These are phyloP conservation scores for Fusarium floridanum DNA, from an alignment of 2,329 filamentous ascomycete genomes.

Conservation along the genomic window DNA sequence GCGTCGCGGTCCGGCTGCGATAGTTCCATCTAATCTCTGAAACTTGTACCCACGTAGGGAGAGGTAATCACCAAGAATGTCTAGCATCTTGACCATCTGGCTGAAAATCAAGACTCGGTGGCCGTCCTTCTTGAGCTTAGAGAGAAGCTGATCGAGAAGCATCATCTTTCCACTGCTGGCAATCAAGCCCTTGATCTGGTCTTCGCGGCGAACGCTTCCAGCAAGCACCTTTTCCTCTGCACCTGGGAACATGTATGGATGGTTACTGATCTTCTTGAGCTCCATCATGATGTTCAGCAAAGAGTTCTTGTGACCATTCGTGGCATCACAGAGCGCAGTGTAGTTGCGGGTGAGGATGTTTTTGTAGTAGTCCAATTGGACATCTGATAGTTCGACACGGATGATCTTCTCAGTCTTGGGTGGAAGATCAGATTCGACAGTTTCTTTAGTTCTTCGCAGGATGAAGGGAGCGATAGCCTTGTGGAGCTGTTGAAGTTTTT, in stretches of 20 bases:
- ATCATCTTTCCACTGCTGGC: conserved; percentile 99
- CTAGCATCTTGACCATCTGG: conserved; percentile 99
- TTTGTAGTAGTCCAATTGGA: conserved; percentile 98
- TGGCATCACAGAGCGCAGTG: conserved; percentile 89
- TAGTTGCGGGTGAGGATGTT: conserved; percentile 98
- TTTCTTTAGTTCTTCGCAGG: conserved; percentile 94
- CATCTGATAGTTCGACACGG: conserved; percentile 94
- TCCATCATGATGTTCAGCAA: conserved; percentile 99
- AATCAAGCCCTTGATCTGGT: conserved; percentile 91
- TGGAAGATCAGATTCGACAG: conserved; percentile 94
- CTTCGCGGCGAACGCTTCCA: conserved; percentile 85
- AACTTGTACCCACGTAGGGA: conserved; percentile 94
- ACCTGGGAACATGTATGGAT: conserved; percentile 97
- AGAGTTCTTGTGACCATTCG: conserved; percentile 92
- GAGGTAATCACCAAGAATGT: conserved; percentile 95
- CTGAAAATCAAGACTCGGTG: conserved; percentile 98
- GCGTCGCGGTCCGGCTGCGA: conserved; percentile 86
- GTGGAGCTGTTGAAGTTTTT: conserved; percentile 88
- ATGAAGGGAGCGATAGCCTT: conserved; percentile 93
- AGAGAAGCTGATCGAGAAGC: conserved; percentile 93
- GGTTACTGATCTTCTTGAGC: conserved; percentile 98
- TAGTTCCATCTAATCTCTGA: conserved; percentile 94
- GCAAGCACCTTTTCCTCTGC: conserved; percentile 90
- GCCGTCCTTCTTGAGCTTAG: conserved; percentile 91
- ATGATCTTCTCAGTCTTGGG: conserved; percentile 99